Evolutionary conservation across 2,329 filamentous ascomycete genomes (phyloP).

Genomic region (Ploettnerulaceae sp.): DNA sequence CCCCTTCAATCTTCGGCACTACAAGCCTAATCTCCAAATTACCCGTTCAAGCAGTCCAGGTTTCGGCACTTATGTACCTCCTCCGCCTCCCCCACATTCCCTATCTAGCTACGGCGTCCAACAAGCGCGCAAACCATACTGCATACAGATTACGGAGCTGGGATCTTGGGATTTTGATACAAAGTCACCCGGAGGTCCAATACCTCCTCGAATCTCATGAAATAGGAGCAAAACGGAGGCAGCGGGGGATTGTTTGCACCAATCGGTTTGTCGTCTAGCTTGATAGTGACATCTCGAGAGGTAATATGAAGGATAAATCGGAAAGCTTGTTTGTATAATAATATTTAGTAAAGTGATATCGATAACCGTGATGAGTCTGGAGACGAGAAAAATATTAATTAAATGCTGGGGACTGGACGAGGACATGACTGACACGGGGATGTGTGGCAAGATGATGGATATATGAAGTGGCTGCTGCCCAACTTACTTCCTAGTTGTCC

Average conservation of each 20-base stretch:
- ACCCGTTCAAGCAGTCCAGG: neutral
- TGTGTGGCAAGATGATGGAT: conserved; percentile 1
- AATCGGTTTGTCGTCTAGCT: neutral
- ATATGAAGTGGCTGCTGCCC: neutral
- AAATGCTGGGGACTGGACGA: neutral
- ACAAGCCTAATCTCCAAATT: conserved; percentile 2
- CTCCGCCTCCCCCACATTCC: conserved; percentile 9
- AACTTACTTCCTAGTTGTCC: neutral
- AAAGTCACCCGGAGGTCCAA: neutral
- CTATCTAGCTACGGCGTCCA: conserved; percentile 4
- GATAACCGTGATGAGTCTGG: too few relatives aligned
- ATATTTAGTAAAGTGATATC: too few relatives aligned
- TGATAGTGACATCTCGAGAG: too few relatives aligned
- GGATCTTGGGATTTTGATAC: conserved; percentile 4
- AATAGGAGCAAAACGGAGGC: too few relatives aligned
- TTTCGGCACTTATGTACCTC: conserved; percentile 3
- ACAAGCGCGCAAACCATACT: conserved; percentile 7
- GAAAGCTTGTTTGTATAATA: too few relatives aligned
- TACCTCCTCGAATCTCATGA: too few relatives aligned
- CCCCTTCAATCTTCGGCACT: neutral
- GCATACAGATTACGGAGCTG: conserved; percentile 6
- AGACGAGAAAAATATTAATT: neutral
- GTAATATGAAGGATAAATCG: too few relatives aligned
- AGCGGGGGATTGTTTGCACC: neutral
- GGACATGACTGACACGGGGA: too few relatives aligned